phyloP scores from a whole-genome alignment of 2,329 filamentous ascomycete species.

The Coleophoma eucalyptorum region DNA sequence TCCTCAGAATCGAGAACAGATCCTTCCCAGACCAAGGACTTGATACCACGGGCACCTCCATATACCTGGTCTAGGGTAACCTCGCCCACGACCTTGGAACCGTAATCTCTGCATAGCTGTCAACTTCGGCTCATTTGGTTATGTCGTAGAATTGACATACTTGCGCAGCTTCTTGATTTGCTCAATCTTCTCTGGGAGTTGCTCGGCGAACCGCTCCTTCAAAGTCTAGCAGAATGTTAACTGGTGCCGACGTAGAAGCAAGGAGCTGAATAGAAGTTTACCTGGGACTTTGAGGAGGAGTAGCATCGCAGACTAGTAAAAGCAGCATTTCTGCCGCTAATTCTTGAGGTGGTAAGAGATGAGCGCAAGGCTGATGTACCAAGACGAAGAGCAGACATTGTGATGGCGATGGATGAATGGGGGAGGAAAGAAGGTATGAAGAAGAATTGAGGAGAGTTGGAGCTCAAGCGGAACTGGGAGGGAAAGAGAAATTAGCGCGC shows the following conservation, averaged over 20 bases:
- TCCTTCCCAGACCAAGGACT: conserved; percentile 97
- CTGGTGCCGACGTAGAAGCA: too few relatives aligned
- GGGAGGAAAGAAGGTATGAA: conserved; percentile 22
- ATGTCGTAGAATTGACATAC: conserved; percentile 47
- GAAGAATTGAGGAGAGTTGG: conserved; percentile 22
- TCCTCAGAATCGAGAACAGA: conserved; percentile 98
- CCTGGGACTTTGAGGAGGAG: conserved; percentile 80
- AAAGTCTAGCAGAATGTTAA: conserved; percentile 59
- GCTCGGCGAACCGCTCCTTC: conserved; percentile 97
- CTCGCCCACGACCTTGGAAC: conserved; percentile 93
- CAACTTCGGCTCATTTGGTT: background rate
- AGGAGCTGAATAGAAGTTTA: conserved; percentile 35
- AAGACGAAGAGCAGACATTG: conserved; percentile 82
- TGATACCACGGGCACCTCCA: conserved; percentile 98
- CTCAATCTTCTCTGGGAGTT: conserved; percentile 94
- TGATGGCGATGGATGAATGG: conserved; percentile 31
- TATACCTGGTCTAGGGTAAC: conserved; percentile 99
- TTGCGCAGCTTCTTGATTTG: conserved; percentile 99
- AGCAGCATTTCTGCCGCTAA: conserved; percentile 65
- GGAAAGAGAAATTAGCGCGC: too few relatives aligned
- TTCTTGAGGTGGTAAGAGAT: conserved; percentile 62
- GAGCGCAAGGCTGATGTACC: conserved; percentile 79
- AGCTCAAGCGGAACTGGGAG: background rate
- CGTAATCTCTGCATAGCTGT: conserved; percentile 67
- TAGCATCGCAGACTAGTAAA: conserved; percentile 88